phyloP scores from a whole-genome alignment of 106 monocot genomes.

The Acorus gramineus region DNA sequence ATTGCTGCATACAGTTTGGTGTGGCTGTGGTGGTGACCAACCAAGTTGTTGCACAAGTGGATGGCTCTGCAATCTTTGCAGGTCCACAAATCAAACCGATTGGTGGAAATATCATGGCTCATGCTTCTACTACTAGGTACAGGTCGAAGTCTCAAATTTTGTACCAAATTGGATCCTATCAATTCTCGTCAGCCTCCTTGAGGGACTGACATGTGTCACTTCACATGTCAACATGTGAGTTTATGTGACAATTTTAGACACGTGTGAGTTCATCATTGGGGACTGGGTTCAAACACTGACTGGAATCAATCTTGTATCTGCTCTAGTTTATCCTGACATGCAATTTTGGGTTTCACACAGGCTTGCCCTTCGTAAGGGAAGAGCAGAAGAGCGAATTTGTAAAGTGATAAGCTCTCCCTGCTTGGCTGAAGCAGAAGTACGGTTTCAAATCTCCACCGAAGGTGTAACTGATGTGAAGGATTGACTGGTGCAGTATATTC shows the following conservation, averaged over 20 bases:
- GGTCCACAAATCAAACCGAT: slow-evolving; percentile 94
- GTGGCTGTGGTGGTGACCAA: slow-evolving; percentile 92
- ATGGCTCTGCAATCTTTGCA: slow-evolving; percentile 85
- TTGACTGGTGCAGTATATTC: slow-evolving; percentile 13
- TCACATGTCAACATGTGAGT: background rate
- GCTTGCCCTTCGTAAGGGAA: slow-evolving; percentile 59
- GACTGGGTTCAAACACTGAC: no score
- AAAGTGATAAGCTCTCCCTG: slow-evolving; percentile 74
- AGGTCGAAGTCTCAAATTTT: background rate
- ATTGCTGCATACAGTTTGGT: slow-evolving; percentile 56
- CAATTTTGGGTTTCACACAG: slow-evolving; percentile 3
- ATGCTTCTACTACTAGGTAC: slow-evolving; percentile 91
- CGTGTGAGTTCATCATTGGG: background rate
- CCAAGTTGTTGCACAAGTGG: slow-evolving; percentile 98
- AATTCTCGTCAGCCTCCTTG: background rate
- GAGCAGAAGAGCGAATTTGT: slow-evolving; percentile 71
- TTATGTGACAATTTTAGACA: background rate
- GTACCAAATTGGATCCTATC: no score
- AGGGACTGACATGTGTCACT: background rate
- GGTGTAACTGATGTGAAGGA: slow-evolving; percentile 72
- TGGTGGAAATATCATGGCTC: slow-evolving; percentile 97
- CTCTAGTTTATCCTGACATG: no score
- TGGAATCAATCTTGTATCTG: no score
- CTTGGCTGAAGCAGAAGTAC: slow-evolving; percentile 74
- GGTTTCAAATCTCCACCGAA: slow-evolving; percentile 69